phyloP scores from a whole-genome alignment of 2,329 filamentous ascomycete species.

The Colletotrichum sp. region DNA sequence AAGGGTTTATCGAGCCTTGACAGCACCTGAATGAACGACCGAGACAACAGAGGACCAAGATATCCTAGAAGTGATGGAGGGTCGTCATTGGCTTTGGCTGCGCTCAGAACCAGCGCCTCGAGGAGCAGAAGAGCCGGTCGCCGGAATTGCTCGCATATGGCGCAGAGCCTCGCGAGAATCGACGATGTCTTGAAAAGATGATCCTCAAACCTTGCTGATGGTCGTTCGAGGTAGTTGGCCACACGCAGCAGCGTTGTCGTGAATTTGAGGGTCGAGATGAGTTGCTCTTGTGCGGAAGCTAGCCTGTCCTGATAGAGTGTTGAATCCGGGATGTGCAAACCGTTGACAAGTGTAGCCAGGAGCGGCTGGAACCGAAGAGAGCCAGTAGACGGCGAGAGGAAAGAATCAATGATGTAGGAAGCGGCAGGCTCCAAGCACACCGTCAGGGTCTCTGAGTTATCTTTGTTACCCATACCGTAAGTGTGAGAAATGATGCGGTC shows the following conservation, averaged over 20 bases:
- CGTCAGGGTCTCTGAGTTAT: constrained; percentile 51
- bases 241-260: constrained; percentile 74
- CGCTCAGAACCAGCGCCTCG: constrained; percentile 74
- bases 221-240: constrained; percentile 66
- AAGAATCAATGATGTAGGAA: constrained; percentile 76
- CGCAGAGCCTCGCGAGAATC: constrained; percentile 78
- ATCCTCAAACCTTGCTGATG: constrained; percentile 71
- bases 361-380: constrained; percentile 80
- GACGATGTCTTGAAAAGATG: constrained; percentile 84
- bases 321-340: constrained; percentile 62
- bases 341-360: constrained; percentile 70
- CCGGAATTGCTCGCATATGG: constrained; percentile 69
- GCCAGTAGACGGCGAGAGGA: constrained; percentile 72
- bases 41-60: constrained; percentile 80
- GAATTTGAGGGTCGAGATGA: constrained; percentile 68
- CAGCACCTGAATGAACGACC: constrained; percentile 81
- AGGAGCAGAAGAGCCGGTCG: constrained; percentile 71
- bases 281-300: constrained; percentile 64
- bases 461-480: constrained; percentile 74
- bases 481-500: constrained; percentile 74
- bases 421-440: constrained; percentile 75
- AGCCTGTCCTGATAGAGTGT: constrained; percentile 65
- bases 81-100: constrained; percentile 70
- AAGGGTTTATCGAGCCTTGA: constrained; percentile 80
- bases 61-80: constrained; percentile 94